Percentiles rank a stretch among this genome's conserved stretches.
Conservation (phyloP, 179 eudicot genomes). For the Drosera spatulata region DNA sequence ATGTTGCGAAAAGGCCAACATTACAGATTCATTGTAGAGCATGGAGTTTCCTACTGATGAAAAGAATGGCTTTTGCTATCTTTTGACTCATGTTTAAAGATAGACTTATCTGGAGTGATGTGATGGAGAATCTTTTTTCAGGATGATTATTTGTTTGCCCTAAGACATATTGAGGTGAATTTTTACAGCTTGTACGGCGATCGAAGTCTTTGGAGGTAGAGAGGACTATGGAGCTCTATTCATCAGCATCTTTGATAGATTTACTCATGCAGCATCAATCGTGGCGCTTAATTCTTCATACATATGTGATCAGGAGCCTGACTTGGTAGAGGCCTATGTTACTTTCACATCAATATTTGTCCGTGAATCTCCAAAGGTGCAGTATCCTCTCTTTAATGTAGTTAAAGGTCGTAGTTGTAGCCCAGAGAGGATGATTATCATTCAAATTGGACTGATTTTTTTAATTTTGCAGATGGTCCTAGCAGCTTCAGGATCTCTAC, state of each 20-base stretch:
- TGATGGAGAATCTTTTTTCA: not conserved
- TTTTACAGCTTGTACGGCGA: constrained; percentile 58
- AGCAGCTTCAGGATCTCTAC: constrained; percentile 66
- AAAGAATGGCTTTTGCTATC: too few species aligned
- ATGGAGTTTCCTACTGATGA: too few species aligned
- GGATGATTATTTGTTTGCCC: not conserved
- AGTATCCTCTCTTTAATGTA: constrained; percentile 3
- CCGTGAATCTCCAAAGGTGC: constrained; percentile 71
- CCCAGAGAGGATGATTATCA: not conserved
- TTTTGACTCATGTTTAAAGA: too few species aligned
- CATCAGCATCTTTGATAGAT: constrained; percentile 74
- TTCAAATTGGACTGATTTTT: not conserved
- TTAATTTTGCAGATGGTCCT: constrained; percentile 54
- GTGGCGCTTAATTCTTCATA: constrained; percentile 84
- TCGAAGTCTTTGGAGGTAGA: constrained; percentile 81
- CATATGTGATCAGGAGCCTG: constrained; percentile 97
- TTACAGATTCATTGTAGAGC: too few species aligned
- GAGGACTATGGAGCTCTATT: constrained; percentile 82
- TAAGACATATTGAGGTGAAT: constrained; percentile 3
- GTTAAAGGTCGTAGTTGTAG: not conserved
- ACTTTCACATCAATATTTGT: constrained; percentile 72
- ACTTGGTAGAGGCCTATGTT: constrained; percentile 84
- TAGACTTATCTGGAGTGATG: too few species aligned
- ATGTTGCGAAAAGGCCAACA: too few species aligned
- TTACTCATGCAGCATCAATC: constrained; percentile 76